Percentiles rank a stretch among this genome's conserved stretches.
Evolutionary conservation across 2,329 filamentous ascomycete genomes (phyloP).

Genomic region (Colletotrichum kahawae): DNA sequence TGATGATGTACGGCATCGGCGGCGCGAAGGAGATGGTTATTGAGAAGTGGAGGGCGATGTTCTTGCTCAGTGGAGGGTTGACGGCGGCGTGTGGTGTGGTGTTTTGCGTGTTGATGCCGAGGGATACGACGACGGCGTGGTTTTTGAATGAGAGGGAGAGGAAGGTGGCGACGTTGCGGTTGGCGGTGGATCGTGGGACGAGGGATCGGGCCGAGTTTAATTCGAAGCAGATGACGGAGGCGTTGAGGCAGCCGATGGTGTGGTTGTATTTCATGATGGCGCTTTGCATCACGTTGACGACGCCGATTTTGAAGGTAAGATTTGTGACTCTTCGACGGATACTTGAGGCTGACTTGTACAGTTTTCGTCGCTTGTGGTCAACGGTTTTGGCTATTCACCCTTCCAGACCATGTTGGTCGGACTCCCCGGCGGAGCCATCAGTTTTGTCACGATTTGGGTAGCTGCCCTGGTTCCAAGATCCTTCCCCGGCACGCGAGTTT

Average conservation of each 20-base stretch:
- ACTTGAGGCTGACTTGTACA: neutral
- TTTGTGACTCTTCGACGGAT: fast-evolving
- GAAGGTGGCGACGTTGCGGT: neutral
- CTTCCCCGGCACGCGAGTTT: constrained; percentile 23
- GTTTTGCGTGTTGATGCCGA: constrained; percentile 6
- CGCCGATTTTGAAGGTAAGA: constrained; percentile 26
- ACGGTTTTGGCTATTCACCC: constrained; percentile 19
- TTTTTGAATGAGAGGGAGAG: constrained; percentile 3
- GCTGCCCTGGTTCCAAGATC: constrained; percentile 24
- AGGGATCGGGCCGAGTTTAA: constrained; percentile 23
- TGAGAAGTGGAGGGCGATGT: constrained; percentile 23
- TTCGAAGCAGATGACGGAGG: constrained; percentile 24
- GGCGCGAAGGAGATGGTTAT: constrained; percentile 11
- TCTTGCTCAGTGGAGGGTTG: constrained; percentile 23
- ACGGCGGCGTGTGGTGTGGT: neutral
- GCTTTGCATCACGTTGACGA: constrained; percentile 25
- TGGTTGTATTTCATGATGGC: constrained; percentile 26
- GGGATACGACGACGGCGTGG: constrained; percentile 5
- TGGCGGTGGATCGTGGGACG: constrained; percentile 24
- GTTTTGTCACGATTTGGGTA: constrained; percentile 9
- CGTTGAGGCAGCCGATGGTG: constrained; percentile 13
- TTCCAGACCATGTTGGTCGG: constrained; percentile 23
- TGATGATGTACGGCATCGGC: constrained; percentile 34
- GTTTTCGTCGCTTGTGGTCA: constrained; percentile 21
- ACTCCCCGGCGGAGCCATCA: constrained; percentile 6